Base-by-base conservation (phyloP, 164 flowering plant genomes). In the Magnolia officinalis region DNA sequence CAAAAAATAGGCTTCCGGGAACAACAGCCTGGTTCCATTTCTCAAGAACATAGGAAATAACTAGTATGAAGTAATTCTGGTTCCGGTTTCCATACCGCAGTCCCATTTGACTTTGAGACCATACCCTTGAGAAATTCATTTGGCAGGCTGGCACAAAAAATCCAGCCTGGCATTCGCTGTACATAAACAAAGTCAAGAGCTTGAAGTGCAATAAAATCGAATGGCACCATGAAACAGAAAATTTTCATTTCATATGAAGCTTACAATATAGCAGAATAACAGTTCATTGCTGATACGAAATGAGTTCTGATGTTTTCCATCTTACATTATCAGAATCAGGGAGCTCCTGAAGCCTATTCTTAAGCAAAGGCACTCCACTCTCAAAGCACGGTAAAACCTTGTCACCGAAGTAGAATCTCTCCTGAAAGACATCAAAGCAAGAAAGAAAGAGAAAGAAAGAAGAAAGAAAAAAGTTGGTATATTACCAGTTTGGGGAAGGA, bases 341-440 rank as follows among this genome's bases (percentile, higher is more conserved):
- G 45, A 96, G 97, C 80, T 88, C 84, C 76, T 94, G 99, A 29
- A 96, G 98, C 84, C 99, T 88, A 63, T 81, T 89, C 76, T 87
- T 88, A 29, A 96, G 96, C 92, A 96, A 77, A 14, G 99, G 99
- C 66, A 96, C 86, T 70, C 98, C 98, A 83, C 98, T 96, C 83
- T 96, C 99, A 84, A 96, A 96, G 88, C 94, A 93, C 29, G 99
- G 98, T 73, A 94, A 83, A 50, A 96, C 86, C 74, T 88, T 96
- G 72, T 96, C 99, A 65, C 97, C 98, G 80, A 96, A 96, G 89
- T 96, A 96, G 85, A 96, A 96, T 79, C 99, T 89, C 85, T 96
- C 99, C 99, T 96, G 80, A 50, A 68, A 81, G 16, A 20, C 24
- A 67, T 49, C 8, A 50, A 26, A 50, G 26, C 23, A 50, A 21